Evolutionary conservation across 805 yeast genomes (phyloP).

Genomic region (Candida namnaoensis): DNA sequence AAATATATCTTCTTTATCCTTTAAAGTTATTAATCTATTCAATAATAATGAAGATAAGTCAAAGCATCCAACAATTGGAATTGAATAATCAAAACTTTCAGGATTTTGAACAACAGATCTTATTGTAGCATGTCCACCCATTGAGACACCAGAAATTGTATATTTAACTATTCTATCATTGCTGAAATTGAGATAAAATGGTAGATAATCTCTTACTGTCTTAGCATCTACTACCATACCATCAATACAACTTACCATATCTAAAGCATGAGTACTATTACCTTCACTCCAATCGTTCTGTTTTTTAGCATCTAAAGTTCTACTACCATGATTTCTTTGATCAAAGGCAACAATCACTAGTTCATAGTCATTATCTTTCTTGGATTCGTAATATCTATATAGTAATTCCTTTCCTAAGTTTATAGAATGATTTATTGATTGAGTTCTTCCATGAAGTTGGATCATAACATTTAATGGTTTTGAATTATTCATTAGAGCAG

Average conservation of each 20-base stretch:
- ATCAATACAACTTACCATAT: constrained; percentile 12
- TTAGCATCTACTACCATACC: constrained; percentile 11
- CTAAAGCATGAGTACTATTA: constrained; percentile 9
- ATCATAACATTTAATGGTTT: background rate
- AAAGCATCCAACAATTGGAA: constrained; percentile 15
- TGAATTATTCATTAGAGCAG: background rate
- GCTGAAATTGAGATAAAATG: constrained; percentile 1
- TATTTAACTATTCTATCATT: background rate
- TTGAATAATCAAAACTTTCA: constrained; percentile 6
- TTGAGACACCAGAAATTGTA: constrained; percentile 13
- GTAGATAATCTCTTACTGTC: constrained; percentile 9
- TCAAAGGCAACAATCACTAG: constrained; percentile 12
- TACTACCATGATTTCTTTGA: constrained; percentile 13
- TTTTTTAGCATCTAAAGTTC: constrained; percentile 3
- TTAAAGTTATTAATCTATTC: constrained; percentile 5
- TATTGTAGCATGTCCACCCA: constrained; percentile 15
- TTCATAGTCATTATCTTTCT: background rate
- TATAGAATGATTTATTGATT: background rate
- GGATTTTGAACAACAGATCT: constrained; percentile 8
- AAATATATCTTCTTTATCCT: background rate
- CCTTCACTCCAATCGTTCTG: constrained; percentile 9
- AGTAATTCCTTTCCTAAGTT: background rate
- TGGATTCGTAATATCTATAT: background rate
- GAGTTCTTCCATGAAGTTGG: background rate
- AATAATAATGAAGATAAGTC: constrained; percentile 11